Evolutionary conservation across 352 stramenopile genomes (phyloP).

Genomic region (Globisporangium okanoganense): DNA sequence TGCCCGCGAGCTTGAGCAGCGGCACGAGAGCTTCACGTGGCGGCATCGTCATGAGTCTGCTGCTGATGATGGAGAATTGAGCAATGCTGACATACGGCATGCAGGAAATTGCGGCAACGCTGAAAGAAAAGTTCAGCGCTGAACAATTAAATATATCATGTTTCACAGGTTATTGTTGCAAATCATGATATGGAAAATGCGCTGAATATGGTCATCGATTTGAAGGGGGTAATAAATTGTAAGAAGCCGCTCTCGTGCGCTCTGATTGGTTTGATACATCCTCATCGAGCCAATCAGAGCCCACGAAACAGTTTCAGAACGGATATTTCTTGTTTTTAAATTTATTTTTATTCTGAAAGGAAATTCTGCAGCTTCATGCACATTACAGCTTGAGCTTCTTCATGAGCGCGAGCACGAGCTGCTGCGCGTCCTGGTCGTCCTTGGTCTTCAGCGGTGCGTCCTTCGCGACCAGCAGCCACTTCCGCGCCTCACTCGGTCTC

Average conservation of each 20-base stretch:
- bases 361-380: not conserved
- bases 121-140: not conserved
- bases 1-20: constrained; percentile 33
- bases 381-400: constrained; percentile 37
- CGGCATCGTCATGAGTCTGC: constrained; percentile 12
- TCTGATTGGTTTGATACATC: too few species aligned
- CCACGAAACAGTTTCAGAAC: not conserved
- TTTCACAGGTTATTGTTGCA: not conserved
- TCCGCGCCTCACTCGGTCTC: constrained; percentile 28
- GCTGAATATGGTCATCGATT: not conserved
- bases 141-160: not conserved
- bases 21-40: constrained; percentile 27
- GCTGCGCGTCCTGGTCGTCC: constrained; percentile 51
- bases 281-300: constrained; percentile 2
- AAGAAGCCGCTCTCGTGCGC: too few species aligned
- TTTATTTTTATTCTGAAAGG: not conserved
- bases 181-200: not conserved
- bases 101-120: not conserved
- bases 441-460: constrained; percentile 51
- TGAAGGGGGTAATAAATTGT: not conserved
- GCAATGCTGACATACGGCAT: not conserved
- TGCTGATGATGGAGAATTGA: constrained; percentile 1
- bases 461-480: constrained; percentile 48
- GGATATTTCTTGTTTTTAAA: not conserved
- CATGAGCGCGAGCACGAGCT: constrained; percentile 35